Conservation (phyloP, 2,329 filamentous ascomycete genomes). For the Diaporthe sp. region DNA sequence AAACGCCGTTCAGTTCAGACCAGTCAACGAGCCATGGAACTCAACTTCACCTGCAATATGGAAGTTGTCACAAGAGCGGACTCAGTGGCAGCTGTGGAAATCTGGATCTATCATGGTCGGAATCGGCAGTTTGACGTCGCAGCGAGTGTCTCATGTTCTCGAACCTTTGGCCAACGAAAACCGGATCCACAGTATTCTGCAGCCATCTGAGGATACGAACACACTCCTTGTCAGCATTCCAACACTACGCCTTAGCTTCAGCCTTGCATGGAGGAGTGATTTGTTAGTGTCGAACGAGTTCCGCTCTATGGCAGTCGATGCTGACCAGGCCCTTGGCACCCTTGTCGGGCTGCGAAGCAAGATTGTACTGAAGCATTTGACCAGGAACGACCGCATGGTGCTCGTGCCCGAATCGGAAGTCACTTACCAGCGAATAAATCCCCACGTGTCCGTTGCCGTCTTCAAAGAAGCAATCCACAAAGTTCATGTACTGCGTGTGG, state of each 20-base stretch:
- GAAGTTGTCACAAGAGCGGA: neutral
- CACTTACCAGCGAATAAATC: slow-evolving; percentile 16
- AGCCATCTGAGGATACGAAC: slow-evolving; percentile 11
- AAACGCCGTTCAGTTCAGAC: slow-evolving; percentile 46
- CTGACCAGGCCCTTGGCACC: slow-evolving; percentile 55
- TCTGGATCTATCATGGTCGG: slow-evolving; percentile 44
- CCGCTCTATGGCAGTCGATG: slow-evolving; percentile 59
- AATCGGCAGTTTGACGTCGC: slow-evolving; percentile 46
- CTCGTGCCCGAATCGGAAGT: slow-evolving; percentile 50
- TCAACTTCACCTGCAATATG: slow-evolving; percentile 41
- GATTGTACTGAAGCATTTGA: slow-evolving; percentile 52
- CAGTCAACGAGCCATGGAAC: slow-evolving; percentile 48
- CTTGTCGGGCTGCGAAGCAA: slow-evolving; percentile 61
- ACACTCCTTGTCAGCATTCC: slow-evolving; percentile 55
- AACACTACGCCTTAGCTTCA: slow-evolving; percentile 59
- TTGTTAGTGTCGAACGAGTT: slow-evolving; percentile 58
- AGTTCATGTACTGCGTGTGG: slow-evolving; percentile 57
- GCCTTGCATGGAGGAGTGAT: slow-evolving; percentile 40
- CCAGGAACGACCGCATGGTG: slow-evolving; percentile 44
- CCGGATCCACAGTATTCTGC: slow-evolving; percentile 48
- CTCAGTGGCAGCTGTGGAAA: slow-evolving; percentile 39
- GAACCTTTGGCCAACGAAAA: slow-evolving; percentile 46
- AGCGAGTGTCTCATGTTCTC: slow-evolving; percentile 46
- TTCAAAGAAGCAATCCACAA: slow-evolving; percentile 31
- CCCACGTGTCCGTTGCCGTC: slow-evolving; percentile 52